Evolutionary conservation across 331 rosid species (phyloP), one percentile per base, ranked within the genome.

Genomic region (Rhamnella rubrinervis): DNA sequence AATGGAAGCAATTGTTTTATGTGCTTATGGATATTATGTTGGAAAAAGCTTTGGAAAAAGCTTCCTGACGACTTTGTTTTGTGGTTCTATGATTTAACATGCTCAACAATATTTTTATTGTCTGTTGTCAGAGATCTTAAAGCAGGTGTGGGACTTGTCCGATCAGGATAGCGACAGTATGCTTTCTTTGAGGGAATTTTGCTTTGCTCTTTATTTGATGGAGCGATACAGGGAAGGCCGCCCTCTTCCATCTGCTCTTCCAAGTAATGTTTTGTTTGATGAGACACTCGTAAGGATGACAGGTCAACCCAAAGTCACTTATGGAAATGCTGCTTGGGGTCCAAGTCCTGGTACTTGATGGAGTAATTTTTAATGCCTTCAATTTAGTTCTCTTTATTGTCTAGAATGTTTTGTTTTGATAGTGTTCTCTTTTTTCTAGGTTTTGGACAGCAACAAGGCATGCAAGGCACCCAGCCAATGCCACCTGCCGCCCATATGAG

Each of bases 131-230:
- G 97, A 93, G 68, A 87, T 93, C 63, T 79, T 93, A 68, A 91
- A 93, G 88, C 96, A 88, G 85, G 98, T 88, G 72, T 93, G 97
- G 98, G 97, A 93, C 72, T 87, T 93, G 64, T 93, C 98, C 75
- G 97, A 93, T 81, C 98, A 93, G 78, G 98, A 93, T 64, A 91
- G 83, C 53, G 98, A 93, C 85, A 88, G 98, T 81, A 93, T 88
- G 98, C 98, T 93, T 80, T 87, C 98, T 39, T 81, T 93, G 81
- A 93, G 81, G 84, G 98, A 93, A 78, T 93, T 93, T 70, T 91
- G 96, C 85, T 88, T 76, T 72, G 88, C 98, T 64, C 95, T 93
- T 65, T 93, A 91, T 84, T 79, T 93, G 86, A 93, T 93, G 97
- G 98, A 93, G 77, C 90, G 92, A n/a, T 81, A 76, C 61, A 87